Percentiles rank a stretch among this genome's conserved stretches.
Conservation (phyloP, 345 rosid species). For the Melaleuca quinquenervia region DNA sequence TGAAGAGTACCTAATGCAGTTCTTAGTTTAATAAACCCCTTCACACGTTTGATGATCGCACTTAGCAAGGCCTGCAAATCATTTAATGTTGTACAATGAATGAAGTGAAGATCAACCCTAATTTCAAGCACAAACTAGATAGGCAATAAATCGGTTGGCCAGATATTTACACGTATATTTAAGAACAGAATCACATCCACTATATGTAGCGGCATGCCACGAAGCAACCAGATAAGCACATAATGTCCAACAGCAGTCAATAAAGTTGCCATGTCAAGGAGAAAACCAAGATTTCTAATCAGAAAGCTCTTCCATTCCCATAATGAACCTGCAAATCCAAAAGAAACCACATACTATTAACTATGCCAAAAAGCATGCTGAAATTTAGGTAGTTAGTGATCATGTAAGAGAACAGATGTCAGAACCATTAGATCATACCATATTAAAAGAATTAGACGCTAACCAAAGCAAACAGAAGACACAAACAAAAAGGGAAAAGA, state of each 20-base stretch:
- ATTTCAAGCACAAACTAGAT: not conserved
- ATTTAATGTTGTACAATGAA: conserved; percentile 2
- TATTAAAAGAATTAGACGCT: not conserved
- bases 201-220: conserved; percentile 90
- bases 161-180: conserved; percentile 74
- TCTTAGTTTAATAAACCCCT: conserved; percentile 79
- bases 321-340: conserved; percentile 52
- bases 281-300: conserved; percentile 84
- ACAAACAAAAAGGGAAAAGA: not conserved
- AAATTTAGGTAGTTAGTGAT: not conserved
- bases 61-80: conserved; percentile 77
- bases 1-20: conserved; percentile 83
- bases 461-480: not conserved
- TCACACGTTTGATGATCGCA: conserved; percentile 80
- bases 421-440: not conserved
- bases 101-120: not conserved
- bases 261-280: conserved; percentile 85
- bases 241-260: conserved; percentile 93
- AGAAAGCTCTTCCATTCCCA: conserved; percentile 93
- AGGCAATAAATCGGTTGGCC: not conserved
- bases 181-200: conserved; percentile 84
- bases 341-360: not conserved
- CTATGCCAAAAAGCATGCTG: not conserved
- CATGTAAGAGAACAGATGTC: not conserved
- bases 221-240: conserved; percentile 90